Percentiles rank a stretch among this genome's conserved stretches.
Conservation (phyloP, 306 rosid species). For the Dicorynia guianensis region DNA sequence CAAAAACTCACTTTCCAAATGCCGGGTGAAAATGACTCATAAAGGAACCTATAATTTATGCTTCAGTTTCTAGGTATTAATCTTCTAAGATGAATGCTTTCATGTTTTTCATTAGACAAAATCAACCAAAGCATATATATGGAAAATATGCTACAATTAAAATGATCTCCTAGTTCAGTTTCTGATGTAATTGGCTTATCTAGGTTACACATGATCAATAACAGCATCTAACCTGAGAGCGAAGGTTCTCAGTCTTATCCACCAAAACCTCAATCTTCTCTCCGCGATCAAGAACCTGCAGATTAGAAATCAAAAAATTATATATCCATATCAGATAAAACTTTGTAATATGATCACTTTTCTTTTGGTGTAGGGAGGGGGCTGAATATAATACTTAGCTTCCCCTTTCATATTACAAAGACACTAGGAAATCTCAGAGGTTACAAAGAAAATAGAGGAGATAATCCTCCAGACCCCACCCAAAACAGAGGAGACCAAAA, state of each 20-base stretch:
- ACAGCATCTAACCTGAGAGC: conserved; percentile 59
- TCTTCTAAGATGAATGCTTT: not conserved
- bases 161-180: not conserved
- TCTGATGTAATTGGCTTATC: not conserved
- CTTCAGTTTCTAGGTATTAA: not conserved
- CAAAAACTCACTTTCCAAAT: not conserved
- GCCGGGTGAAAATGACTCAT: not conserved
- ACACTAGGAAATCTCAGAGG: not conserved
- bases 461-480: not conserved
- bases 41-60: not conserved
- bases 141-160: conserved; percentile 1
- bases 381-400: not conserved
- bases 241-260: conserved; percentile 74
- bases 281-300: conserved; percentile 76
- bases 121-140: conserved; percentile 5
- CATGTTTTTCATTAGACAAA: not conserved
- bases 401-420: not conserved
- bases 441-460: conserved; percentile 1
- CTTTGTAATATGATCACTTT: not conserved
- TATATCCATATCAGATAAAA: not conserved
- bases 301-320: conserved; percentile 8
- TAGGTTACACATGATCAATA: not conserved
- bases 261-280: conserved; percentile 70
- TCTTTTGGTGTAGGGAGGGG: not conserved
- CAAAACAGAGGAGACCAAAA: not conserved